Base-by-base conservation (phyloP, 2,329 filamentous ascomycete species). In the Aspergillus tubingensis region DNA sequence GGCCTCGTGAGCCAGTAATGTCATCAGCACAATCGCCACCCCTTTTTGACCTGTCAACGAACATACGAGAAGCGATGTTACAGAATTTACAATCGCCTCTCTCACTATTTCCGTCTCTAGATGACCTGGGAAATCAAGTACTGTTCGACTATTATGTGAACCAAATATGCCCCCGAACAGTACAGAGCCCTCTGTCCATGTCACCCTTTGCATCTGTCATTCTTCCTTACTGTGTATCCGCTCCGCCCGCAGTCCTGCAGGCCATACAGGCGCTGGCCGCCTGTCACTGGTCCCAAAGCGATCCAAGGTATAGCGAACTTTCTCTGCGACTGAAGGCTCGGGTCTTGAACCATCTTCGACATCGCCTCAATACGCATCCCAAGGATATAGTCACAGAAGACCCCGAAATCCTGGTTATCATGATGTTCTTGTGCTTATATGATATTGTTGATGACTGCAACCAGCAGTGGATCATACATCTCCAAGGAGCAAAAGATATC, bases 401-500 rank as follows among this genome's bases (percentile, higher is more conserved):
- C 19, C 62, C 62, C 10, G 60, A 64, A 36, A 36, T 62, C 3
- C 57, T 74, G n/a, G 65, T 74, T 19, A 68, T 73, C 43, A 74
- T 74, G 65, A 72, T 76, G 69, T 62, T 76, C 17, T 63, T 75
- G 7, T 75, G 74, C 51, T 65, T 75, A 21, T 75, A 70, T 55
- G 74, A 75, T 25, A 76, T 76, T 21, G 62, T 71, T 17, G 69
- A 70, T 44, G 66, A 74, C 19, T 72, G 71, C 51, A 71, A 75
- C 54, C 41, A 67, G 55, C 66, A 70, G 54, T 80, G 78, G 78
- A 74, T 79, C 0, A 70, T 79, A 4, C 78, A 80, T 27, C 66
- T 79, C 0, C 67, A 72, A 36, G 78, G 77, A 0, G 77, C 77
- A 4, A 74, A 77, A 54, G 74, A 79, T 38, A 69, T 80, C 17